Conservation (phyloP, 768 basidiomycete species). For the Mycena galericulata region DNA sequence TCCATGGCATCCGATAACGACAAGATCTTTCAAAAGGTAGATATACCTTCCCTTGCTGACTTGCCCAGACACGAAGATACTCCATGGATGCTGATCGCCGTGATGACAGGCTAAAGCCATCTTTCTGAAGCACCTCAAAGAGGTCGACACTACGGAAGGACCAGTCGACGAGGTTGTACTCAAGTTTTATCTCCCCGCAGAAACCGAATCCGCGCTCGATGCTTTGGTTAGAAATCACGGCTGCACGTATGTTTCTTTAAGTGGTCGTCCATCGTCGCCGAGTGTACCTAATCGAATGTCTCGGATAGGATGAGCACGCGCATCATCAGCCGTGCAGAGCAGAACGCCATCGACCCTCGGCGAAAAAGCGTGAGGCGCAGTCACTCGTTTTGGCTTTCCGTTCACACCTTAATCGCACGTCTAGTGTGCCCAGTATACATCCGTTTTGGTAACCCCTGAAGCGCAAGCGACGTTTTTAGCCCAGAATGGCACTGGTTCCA, state of each 20-base stretch:
- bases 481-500: not conserved
- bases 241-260: not conserved
- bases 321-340: conserved; percentile 2
- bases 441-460: conserved; percentile 23
- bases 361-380: not conserved
- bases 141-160: too few species aligned
- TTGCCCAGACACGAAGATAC: too few species aligned
- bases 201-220: not conserved
- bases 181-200: not conserved
- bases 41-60: too few species aligned
- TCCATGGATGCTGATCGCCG: too few species aligned
- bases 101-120: too few species aligned
- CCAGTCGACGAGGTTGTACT: not conserved
- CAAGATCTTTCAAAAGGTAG: too few species aligned
- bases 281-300: too few species aligned
- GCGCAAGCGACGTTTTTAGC: conserved; percentile 20
- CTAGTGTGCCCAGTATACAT: conserved; percentile 26
- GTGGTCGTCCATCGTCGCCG: too few species aligned
- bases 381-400: not conserved
- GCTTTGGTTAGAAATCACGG: not conserved
- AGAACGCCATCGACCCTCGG: not conserved
- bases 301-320: conserved; percentile 4
- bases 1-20: too few species aligned
- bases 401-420: too few species aligned
- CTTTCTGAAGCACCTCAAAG: too few species aligned